A percentile compares a stretch with the other conserved stretches of the same genome.
phyloP scores from a whole-genome alignment of 176 grass and related monocot species.

The Hsuehochloa calcarea region DNA sequence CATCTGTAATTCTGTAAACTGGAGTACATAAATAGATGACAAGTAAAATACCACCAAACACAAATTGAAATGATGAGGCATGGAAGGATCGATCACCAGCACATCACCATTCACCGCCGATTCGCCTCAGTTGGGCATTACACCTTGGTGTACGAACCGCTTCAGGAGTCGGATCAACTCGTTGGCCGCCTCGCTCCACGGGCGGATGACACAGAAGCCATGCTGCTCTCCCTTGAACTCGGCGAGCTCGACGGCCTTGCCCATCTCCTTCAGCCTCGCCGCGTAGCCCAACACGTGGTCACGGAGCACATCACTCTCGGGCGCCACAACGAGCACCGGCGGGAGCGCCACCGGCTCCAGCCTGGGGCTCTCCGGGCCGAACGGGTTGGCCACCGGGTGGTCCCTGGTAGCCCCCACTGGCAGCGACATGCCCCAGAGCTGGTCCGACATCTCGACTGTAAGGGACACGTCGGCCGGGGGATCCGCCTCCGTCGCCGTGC shows the following conservation, averaged over 20 bases:
- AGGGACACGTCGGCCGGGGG: constrained; percentile 42
- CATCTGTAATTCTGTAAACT: not conserved
- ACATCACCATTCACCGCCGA: not conserved
- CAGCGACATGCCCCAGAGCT: constrained; percentile 67
- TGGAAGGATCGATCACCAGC: not conserved
- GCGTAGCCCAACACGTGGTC: constrained; percentile 48
- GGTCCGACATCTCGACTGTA: constrained; percentile 38
- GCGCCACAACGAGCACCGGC: constrained; percentile 51
- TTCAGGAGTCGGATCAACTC: constrained; percentile 41
- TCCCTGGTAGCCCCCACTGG: constrained; percentile 48
- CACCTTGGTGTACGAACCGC: constrained; percentile 27
- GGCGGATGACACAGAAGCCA: constrained; percentile 41
- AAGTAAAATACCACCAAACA: not conserved
- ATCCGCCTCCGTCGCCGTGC: constrained; percentile 25
- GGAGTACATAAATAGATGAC: not conserved
- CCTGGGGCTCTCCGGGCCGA: constrained; percentile 41
- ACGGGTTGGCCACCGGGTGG: constrained; percentile 66
- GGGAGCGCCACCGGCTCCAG: constrained; percentile 37
- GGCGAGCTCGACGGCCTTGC: constrained; percentile 46
- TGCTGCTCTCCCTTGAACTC: constrained; percentile 54
- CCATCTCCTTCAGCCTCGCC: constrained; percentile 44
- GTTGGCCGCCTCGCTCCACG: constrained; percentile 23
- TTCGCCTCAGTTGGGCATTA: not conserved
- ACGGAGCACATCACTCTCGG: constrained; percentile 39
- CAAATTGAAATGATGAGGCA: not conserved